phyloP scores from a whole-genome alignment of 192 early-diverging fungal genomes.

The Thamnidium elegans region DNA sequence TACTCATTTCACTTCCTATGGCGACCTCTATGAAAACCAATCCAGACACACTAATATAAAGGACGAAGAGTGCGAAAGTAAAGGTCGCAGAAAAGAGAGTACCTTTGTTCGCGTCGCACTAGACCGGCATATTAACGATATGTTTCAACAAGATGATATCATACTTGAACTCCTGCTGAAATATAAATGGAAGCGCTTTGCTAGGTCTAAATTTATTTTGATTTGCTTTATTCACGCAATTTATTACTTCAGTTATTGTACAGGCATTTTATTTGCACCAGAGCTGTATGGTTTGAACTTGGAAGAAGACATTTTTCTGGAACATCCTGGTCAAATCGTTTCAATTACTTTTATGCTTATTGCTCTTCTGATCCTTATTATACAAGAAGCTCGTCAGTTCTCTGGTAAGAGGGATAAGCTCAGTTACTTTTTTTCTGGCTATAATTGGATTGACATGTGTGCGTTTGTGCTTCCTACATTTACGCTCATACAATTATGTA shows the following conservation, averaged over 20 bases:
- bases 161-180: conserved; percentile 4
- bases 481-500: background rate
- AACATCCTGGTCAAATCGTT: background rate
- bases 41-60: too few relatives aligned
- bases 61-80: too few relatives aligned
- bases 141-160: conserved; percentile 12
- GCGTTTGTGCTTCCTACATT: background rate
- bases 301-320: background rate
- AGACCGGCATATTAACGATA: background rate
- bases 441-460: background rate
- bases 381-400: conserved; percentile 9
- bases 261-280: background rate
- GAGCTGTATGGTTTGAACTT: background rate
- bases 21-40: too few relatives aligned
- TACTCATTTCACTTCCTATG: conserved; percentile 4
- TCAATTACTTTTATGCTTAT: conserved; percentile 6
- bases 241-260: conserved; percentile 11
- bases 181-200: conserved; percentile 18
- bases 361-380: background rate
- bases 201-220: background rate
- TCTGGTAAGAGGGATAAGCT: background rate
- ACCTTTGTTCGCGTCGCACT: background rate
- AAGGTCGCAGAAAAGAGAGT: background rate
- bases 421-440: too few relatives aligned
- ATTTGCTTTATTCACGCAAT: conserved; percentile 1